Conservation (phyloP, 345 rosid species). For the Gossypium arboreum region DNA sequence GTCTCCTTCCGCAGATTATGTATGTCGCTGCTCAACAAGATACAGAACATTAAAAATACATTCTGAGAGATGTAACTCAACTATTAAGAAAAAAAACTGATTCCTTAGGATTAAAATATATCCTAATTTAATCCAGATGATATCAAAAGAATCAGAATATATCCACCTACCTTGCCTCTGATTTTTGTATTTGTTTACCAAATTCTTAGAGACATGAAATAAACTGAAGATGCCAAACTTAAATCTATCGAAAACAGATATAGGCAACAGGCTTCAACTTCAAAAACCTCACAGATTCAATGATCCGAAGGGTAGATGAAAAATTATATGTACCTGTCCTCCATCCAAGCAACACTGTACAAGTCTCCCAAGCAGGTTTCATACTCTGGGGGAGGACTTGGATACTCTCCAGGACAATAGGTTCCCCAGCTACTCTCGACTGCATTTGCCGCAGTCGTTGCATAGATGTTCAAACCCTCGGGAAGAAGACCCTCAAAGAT, state of each 20-base stretch:
- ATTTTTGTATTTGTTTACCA: not conserved
- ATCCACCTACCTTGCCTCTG: not conserved
- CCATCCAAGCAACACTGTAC: conserved; percentile 98
- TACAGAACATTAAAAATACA: conserved; percentile 4
- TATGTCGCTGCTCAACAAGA: conserved; percentile 54
- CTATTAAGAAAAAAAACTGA: not conserved
- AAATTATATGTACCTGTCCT: conserved; percentile 64
- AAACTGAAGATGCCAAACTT: not conserved
- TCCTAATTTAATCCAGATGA: not conserved
- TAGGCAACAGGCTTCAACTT: not conserved
- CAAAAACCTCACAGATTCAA: not conserved
- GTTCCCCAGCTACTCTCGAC: conserved; percentile 98
- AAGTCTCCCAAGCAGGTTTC: conserved; percentile 97
- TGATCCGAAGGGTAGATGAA: not conserved
- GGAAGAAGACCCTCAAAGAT: conserved; percentile 98
- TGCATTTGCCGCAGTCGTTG: conserved; percentile 92
- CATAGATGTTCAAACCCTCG: conserved; percentile 81
- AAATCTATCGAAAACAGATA: not conserved
- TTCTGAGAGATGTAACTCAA: not conserved
- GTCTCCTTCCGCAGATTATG: conserved; percentile 79
- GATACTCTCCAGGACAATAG: conserved; percentile 91
- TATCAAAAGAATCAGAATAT: not conserved
- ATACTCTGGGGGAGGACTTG: conserved; percentile 89
- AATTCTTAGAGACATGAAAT: not conserved
- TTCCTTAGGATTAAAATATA: not conserved